Percentiles rank a stretch among this genome's conserved stretches.
These are phyloP conservation scores for Apiotrichum montevideense DNA, from an alignment of 1,284 basidiomycete genomes.

Conservation along the genomic window DNA sequence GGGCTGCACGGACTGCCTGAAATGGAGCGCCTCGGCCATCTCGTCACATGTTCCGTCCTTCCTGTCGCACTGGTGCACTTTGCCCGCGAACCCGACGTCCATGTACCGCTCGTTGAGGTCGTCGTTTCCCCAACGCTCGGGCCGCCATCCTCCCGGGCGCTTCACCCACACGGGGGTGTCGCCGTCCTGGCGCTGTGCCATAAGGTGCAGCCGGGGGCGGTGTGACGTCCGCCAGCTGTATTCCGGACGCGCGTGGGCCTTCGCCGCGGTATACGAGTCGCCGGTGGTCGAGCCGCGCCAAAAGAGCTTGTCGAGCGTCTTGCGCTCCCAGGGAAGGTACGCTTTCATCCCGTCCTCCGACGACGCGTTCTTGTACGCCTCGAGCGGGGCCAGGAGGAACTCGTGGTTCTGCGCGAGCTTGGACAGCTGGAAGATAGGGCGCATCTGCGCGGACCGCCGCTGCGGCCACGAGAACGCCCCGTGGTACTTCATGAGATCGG, in stretches of 20 bases:
- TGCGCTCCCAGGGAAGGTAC: conserved; percentile 33
- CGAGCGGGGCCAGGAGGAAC: conserved; percentile 42
- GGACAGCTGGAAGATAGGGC: conserved; percentile 45
- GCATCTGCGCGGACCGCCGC: conserved; percentile 31
- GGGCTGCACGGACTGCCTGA: conserved; percentile 25
- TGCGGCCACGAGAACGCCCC: conserved; percentile 38
- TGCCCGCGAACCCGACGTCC: conserved; percentile 45
- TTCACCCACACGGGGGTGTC: conserved; percentile 39
- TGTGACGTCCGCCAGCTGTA: conserved; percentile 44
- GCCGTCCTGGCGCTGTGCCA: conserved; percentile 32
- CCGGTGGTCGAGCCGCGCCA: conserved; percentile 49
- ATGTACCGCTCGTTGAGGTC: conserved; percentile 44
- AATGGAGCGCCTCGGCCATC: conserved; percentile 34
- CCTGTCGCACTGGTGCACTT: conserved; percentile 33
- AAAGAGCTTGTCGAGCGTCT: conserved; percentile 44
- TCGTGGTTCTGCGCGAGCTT: conserved; percentile 37
- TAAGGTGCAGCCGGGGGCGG: conserved; percentile 39
- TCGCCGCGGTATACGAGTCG: conserved; percentile 33
- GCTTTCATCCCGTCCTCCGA: not conserved
- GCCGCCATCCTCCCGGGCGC: conserved; percentile 28
- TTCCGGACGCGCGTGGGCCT: conserved; percentile 9
- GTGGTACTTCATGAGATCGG: conserved; percentile 30
- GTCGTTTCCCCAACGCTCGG: conserved; percentile 24
- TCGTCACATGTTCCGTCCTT: conserved; percentile 46
- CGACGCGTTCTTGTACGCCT: conserved; percentile 39